Conservation (phyloP, 2,329 filamentous ascomycete genomes). For the Fusarium bactridioides region DNA sequence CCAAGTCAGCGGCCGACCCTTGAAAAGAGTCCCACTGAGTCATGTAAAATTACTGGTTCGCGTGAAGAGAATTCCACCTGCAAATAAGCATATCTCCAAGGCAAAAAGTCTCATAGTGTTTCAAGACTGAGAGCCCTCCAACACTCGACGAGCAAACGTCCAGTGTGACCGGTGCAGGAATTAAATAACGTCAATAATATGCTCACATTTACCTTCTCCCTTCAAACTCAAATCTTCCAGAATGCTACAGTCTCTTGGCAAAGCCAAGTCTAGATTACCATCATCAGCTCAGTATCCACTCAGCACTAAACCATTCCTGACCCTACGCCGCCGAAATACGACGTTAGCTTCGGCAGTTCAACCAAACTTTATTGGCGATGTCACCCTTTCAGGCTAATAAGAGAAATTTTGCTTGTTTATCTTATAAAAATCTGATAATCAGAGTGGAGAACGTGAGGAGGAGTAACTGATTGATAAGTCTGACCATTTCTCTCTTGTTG, state of each 20-base stretch:
- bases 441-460: not conserved
- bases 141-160: too few relatives aligned
- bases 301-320: not conserved
- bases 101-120: too few relatives aligned
- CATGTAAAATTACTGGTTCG: not conserved
- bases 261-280: not conserved
- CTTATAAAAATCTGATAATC: constrained; percentile 24
- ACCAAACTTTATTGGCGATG: not conserved
- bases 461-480: not conserved
- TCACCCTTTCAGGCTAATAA: not conserved
- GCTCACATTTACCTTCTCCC: not conserved
- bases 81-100: not conserved
- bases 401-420: not conserved
- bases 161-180: fast-evolving
- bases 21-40: not conserved
- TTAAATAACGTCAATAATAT: not conserved
- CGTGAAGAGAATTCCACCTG: not conserved
- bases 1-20: not conserved
- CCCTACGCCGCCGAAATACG: not conserved
- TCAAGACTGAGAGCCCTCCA: too few relatives aligned
- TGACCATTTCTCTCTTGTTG: not conserved
- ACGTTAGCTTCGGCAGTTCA: not conserved
- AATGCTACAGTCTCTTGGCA: not conserved
- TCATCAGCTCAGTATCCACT: not conserved
- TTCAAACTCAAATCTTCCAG: not conserved